phyloP scores from a whole-genome alignment of 768 basidiomycete genomes.

The Auricularia heimuer region DNA sequence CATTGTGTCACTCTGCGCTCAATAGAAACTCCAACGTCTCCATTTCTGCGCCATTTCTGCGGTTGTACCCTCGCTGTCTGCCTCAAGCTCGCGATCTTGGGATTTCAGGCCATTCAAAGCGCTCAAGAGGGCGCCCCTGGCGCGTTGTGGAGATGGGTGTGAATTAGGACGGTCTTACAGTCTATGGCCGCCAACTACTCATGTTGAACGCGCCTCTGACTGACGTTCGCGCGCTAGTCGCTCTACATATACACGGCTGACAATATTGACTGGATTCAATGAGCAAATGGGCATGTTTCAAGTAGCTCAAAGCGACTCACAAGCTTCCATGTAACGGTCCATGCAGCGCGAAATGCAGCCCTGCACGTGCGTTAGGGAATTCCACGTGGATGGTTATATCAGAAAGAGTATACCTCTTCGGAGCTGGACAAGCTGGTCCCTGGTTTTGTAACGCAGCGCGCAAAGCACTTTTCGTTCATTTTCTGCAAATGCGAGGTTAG shows the following conservation, averaged over 20 bases:
- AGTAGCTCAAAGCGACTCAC: constrained; percentile 34
- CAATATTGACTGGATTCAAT: constrained; percentile 52
- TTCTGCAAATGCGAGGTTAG: constrained; percentile 36
- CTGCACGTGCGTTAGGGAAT: constrained; percentile 25
- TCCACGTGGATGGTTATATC: not conserved
- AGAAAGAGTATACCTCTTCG: constrained; percentile 49
- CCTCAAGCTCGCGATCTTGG: too few relatives aligned
- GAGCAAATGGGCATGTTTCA: not conserved
- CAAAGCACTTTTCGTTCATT: constrained; percentile 68
- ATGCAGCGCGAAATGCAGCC: constrained; percentile 67
- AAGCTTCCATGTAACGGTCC: constrained; percentile 78
- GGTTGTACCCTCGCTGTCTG: not conserved
- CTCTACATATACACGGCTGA: constrained; percentile 56
- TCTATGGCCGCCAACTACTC: not conserved
- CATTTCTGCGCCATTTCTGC: not conserved
- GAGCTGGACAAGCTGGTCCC: constrained; percentile 55
- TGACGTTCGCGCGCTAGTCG: constrained; percentile 46
- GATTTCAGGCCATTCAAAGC: too few relatives aligned
- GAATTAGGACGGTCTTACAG: not conserved
- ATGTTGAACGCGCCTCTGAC: not conserved
- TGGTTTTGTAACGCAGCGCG: constrained; percentile 71
- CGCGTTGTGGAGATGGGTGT: not conserved
- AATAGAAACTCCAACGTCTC: not conserved
- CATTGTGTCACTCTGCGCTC: not conserved
- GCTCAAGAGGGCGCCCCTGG: too few relatives aligned